Evolutionary conservation across 2,329 filamentous ascomycete species (phyloP).

Genomic region (Ophiosphaerella korrae): DNA sequence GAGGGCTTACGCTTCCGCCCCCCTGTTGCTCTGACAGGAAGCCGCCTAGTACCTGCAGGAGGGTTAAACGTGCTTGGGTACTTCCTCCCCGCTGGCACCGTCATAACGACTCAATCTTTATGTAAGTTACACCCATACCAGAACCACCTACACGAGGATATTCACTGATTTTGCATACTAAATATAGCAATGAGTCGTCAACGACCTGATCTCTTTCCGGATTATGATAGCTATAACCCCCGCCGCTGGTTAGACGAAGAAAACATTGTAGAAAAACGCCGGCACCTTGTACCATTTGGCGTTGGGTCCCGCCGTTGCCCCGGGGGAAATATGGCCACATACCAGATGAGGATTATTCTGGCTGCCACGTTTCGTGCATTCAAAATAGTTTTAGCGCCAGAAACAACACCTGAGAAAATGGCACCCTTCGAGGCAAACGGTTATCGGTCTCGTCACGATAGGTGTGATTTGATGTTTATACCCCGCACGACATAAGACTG

Average conservation of each 20-base stretch:
- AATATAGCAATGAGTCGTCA: conserved; percentile 20
- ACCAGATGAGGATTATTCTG: conserved; percentile 26
- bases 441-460: conserved; percentile 21
- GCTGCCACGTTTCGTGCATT: conserved; percentile 22
- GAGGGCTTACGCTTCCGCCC: conserved; percentile 29
- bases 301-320: conserved; percentile 25
- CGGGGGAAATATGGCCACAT: conserved; percentile 27
- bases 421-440: conserved; percentile 28
- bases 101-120: conserved; percentile 11
- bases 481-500: conserved; percentile 3
- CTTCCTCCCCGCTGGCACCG: neutral
- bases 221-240: conserved; percentile 23
- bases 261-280: conserved; percentile 15
- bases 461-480: conserved; percentile 22
- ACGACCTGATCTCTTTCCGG: conserved; percentile 24
- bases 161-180: too few species aligned
- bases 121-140: neutral
- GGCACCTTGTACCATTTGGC: conserved; percentile 22
- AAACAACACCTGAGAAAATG: conserved; percentile 26
- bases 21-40: conserved; percentile 26
- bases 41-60: conserved; percentile 19
- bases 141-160: too few species aligned
- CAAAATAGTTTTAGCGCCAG: conserved; percentile 16
- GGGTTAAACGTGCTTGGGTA: conserved; percentile 20
- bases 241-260: conserved; percentile 22